phyloP scores from a whole-genome alignment of 164 flowering plant genomes.

The Hamamelis virginiana region DNA sequence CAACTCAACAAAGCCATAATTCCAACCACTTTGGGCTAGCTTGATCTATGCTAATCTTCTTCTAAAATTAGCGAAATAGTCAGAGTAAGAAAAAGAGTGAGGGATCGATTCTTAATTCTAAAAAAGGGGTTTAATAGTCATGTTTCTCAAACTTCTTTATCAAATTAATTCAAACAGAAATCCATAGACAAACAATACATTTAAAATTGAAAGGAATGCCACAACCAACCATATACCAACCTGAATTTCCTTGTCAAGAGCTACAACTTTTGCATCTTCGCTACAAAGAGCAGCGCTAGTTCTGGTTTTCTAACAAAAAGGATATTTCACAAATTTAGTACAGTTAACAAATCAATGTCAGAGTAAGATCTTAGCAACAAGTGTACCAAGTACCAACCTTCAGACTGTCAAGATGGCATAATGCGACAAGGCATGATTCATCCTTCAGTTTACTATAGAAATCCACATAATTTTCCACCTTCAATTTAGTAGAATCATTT shows the following conservation, averaged over 20 bases:
- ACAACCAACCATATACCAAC: conserved; percentile 23
- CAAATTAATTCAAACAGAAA: background rate
- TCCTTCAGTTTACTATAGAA: conserved; percentile 62
- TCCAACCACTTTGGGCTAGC: no score
- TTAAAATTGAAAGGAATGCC: background rate
- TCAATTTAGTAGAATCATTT: conserved; percentile 18
- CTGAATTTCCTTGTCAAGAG: conserved; percentile 55
- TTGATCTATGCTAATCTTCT: no score
- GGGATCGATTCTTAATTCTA: background rate
- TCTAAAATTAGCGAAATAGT: background rate
- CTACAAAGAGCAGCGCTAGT: conserved; percentile 35
- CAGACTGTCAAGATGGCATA: conserved; percentile 48
- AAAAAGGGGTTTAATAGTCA: no score
- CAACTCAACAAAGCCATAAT: no score
- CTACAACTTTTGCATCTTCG: conserved; percentile 32
- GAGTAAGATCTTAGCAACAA: background rate
- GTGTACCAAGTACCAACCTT: conserved; percentile 47
- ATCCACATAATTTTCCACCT: conserved; percentile 35
- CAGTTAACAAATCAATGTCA: background rate
- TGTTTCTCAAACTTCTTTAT: background rate
- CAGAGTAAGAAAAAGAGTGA: background rate
- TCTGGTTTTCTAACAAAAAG: conserved; percentile 42
- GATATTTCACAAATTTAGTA: conserved; percentile 22
- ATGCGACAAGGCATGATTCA: conserved; percentile 34
- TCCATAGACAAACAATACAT: background rate